Percentiles rank a stretch among this genome's conserved stretches.
phyloP scores from a whole-genome alignment of 768 basidiomycete genomes.

The Naganishia onofrii region DNA sequence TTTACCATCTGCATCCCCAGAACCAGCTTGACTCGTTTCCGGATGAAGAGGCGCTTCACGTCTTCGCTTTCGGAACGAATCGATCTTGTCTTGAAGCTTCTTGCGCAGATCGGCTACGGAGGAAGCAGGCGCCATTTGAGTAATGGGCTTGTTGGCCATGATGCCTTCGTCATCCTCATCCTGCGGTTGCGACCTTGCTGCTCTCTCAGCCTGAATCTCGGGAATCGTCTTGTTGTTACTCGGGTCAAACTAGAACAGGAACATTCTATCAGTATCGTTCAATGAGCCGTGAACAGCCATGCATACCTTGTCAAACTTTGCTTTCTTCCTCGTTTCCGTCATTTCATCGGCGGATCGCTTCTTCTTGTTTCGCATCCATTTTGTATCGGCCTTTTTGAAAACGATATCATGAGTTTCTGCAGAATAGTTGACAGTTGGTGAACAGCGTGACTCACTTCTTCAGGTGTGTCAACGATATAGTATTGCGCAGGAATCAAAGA shows the following conservation, averaged over 20 bases:
- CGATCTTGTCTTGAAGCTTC: conserved; percentile 45
- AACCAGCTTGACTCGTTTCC: conserved; percentile 16
- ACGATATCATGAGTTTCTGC: not conserved
- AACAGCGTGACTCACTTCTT: conserved; percentile 58
- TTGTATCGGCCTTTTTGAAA: conserved; percentile 42
- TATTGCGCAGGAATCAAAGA: conserved; percentile 84
- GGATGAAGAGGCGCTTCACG: conserved; percentile 23
- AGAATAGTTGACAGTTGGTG: not conserved
- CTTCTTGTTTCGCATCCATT: conserved; percentile 69
- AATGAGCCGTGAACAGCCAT: not conserved
- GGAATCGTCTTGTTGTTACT: conserved; percentile 76
- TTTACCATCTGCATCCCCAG: conserved; percentile 8
- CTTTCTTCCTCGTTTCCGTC: conserved; percentile 84
- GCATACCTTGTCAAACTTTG: conserved; percentile 72
- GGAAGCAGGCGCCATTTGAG: conserved; percentile 45
- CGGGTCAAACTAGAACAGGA: conserved; percentile 72
- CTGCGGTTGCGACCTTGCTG: conserved; percentile 37
- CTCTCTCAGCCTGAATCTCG: conserved; percentile 68
- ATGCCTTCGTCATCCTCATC: conserved; percentile 2
- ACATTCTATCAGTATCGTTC: not conserved
- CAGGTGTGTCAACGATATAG: conserved; percentile 70
- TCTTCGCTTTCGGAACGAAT: conserved; percentile 39
- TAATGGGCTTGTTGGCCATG: conserved; percentile 27
- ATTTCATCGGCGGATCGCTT: conserved; percentile 78
- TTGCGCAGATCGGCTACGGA: conserved; percentile 44